Evolutionary conservation across 2,329 filamentous ascomycete genomes (phyloP).

Genomic region (Apiospora phragmitis): DNA sequence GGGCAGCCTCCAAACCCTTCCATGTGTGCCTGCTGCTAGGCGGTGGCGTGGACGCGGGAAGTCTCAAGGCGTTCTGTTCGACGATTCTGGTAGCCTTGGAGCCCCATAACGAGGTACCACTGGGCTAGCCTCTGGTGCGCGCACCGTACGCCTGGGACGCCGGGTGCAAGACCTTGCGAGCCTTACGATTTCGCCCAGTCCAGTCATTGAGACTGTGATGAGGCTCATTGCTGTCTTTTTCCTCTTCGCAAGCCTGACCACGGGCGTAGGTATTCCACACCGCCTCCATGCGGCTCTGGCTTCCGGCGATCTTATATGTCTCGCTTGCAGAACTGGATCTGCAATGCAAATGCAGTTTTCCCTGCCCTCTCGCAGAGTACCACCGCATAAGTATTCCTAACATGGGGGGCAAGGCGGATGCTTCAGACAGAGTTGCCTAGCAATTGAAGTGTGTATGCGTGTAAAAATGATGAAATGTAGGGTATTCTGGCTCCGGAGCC

Average conservation of each 20-base stretch:
- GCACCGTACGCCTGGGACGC: not conserved
- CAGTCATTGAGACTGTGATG: not conserved
- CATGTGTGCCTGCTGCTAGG: not conserved
- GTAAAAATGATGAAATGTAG: not conserved
- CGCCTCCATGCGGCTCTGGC: not conserved
- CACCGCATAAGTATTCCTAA: not conserved
- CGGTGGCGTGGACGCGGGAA: not conserved
- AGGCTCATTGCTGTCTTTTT: not conserved
- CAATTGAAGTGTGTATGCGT: not conserved
- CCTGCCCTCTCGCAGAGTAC: not conserved
- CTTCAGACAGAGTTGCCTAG: not conserved
- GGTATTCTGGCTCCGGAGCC: not conserved
- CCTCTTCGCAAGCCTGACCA: not conserved
- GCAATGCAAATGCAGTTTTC: not conserved
- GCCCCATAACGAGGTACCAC: not conserved
- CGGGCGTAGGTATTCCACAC: not conserved
- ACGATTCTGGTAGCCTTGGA: not conserved
- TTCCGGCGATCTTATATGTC: not conserved
- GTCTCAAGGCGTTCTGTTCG: not conserved
- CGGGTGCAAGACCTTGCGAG: not conserved
- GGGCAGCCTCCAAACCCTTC: not conserved
- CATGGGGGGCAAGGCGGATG: not conserved
- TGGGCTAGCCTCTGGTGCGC: not conserved
- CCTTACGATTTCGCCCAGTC: not conserved
- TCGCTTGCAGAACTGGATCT: not conserved